Evolutionary conservation across 495 filamentous ascomycete genomes (phyloP).

Genomic region (Penicillium samsonianum): DNA sequence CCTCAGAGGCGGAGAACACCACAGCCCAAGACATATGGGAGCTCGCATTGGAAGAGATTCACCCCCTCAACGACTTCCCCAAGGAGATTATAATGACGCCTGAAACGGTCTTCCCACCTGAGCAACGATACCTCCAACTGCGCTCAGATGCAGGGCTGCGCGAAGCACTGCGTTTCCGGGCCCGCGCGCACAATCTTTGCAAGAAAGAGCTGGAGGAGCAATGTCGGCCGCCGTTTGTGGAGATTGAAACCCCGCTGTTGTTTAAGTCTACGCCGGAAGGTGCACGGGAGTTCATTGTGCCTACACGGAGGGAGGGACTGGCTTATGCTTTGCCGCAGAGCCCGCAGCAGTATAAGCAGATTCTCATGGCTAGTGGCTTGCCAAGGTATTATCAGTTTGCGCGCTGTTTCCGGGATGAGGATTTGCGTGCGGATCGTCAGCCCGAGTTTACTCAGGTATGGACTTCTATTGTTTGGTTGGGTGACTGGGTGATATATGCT

Average conservation of each 20-base stretch:
- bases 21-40: constrained; percentile 51
- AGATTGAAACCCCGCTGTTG: constrained; percentile 88
- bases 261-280: constrained; percentile 99
- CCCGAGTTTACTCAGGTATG: constrained; percentile 93
- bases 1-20: constrained; percentile 24
- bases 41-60: constrained; percentile 62
- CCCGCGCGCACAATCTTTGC: constrained; percentile 50
- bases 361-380: constrained; percentile 90
- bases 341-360: constrained; percentile 98
- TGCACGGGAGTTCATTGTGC: constrained; percentile 93
- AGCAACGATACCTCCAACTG: constrained; percentile 82
- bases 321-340: constrained; percentile 94
- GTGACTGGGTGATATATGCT: neutral
- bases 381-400: constrained; percentile 87
- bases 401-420: constrained; percentile 93
- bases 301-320: constrained; percentile 69
- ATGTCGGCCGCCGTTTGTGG: constrained; percentile 56
- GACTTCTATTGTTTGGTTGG: neutral
- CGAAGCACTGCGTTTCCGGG: constrained; percentile 62
- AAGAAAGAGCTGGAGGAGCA: constrained; percentile 52
- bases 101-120: constrained; percentile 68
- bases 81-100: constrained; percentile 71
- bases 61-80: constrained; percentile 72
- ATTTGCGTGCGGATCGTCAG: constrained; percentile 88
- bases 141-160: constrained; percentile 65